Evolutionary conservation across 2,329 filamentous ascomycete genomes (phyloP).

Genomic region (Dactylellina sp.): DNA sequence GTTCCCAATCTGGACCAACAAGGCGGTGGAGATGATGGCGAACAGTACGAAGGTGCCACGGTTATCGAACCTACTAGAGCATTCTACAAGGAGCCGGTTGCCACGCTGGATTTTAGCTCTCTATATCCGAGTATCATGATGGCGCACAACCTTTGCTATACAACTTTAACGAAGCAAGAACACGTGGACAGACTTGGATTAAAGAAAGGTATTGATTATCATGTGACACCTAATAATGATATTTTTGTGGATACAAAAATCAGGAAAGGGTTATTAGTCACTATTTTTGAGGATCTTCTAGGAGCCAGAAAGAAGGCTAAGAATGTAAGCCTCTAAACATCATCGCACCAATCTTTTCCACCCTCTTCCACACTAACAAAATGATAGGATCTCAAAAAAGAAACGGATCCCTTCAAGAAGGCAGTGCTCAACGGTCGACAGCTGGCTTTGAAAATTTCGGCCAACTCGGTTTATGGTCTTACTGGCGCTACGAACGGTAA

Average conservation of each 20-base stretch:
- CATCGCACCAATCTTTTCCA: not conserved
- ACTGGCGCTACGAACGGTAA: constrained; percentile 97
- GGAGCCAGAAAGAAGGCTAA: constrained; percentile 87
- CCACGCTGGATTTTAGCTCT: constrained; percentile 97
- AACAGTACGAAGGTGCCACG: constrained; percentile 96
- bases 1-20: constrained; percentile 82
- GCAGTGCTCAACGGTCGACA: constrained; percentile 97
- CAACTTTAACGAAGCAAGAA: constrained; percentile 84
- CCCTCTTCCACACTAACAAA: constrained; percentile 15
- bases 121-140: constrained; percentile 99
- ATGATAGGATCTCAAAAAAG: constrained; percentile 73
- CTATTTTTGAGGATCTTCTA: constrained; percentile 94
- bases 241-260: constrained; percentile 89
- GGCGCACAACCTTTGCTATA: constrained; percentile 98
- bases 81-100: constrained; percentile 94
- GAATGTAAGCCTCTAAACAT: constrained; percentile 37
- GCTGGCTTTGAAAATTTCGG: constrained; percentile 92
- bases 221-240: constrained; percentile 93
- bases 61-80: constrained; percentile 95
- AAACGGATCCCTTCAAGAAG: constrained; percentile 97
- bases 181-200: constrained; percentile 80
- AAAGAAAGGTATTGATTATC: constrained; percentile 92
- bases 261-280: constrained; percentile 88
- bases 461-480: constrained; percentile 97
- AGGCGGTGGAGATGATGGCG: constrained; percentile 72